Evolutionary conservation across 371 early-diverging fungal species (phyloP).

Genomic region (Cladochytrium tenue): DNA sequence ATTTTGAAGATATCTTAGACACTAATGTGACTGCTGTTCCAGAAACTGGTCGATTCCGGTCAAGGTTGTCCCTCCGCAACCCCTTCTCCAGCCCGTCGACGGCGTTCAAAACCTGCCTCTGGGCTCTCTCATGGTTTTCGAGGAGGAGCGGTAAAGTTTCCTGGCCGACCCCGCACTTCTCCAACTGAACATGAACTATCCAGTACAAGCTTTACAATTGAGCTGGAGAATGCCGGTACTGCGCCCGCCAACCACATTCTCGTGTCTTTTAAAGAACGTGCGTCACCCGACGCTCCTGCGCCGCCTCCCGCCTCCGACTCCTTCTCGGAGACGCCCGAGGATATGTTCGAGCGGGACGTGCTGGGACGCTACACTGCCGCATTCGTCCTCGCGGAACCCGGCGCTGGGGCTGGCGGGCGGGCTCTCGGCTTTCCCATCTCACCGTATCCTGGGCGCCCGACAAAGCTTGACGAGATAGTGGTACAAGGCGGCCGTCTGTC

Average conservation of each 20-base stretch:
- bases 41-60: constrained; percentile 55
- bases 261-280: constrained; percentile 66
- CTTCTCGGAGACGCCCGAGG: constrained; percentile 62
- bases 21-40: constrained; percentile 3
- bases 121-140: constrained; percentile 76
- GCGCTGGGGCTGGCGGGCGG: constrained; percentile 19
- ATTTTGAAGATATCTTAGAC: neutral
- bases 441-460: too few species aligned
- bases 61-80: constrained; percentile 68
- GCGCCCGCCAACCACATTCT: constrained; percentile 70
- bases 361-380: constrained; percentile 58
- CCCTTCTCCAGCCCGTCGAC: constrained; percentile 58
- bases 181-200: neutral
- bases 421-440: too few species aligned
- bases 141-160: constrained; percentile 68
- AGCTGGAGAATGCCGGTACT: constrained; percentile 74
- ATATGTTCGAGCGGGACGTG: constrained; percentile 77
- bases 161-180: neutral
- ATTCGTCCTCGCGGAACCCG: constrained; percentile 57
- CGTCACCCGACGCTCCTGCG: constrained; percentile 23
- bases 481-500: too few species aligned
- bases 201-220: constrained; percentile 62
- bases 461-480: too few species aligned
- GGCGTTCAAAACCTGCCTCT: constrained; percentile 56
- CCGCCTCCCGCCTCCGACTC: constrained; percentile 25